phyloP scores from a whole-genome alignment of 2,329 filamentous ascomycete species.

The Cladosporium sp. region DNA sequence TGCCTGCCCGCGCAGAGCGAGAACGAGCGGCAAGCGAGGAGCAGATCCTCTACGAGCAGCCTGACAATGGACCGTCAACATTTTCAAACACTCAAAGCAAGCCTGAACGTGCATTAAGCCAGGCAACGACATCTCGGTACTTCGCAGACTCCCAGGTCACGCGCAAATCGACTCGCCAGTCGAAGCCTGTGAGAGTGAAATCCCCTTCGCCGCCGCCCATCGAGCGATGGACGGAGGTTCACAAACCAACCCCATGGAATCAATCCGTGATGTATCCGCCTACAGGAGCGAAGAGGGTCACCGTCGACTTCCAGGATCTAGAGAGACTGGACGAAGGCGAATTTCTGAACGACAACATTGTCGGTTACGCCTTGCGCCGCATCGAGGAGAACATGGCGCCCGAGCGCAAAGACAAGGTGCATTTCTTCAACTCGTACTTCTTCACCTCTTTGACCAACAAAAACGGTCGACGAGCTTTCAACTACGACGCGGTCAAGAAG shows the following conservation, averaged over 20 bases:
- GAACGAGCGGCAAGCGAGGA: neutral
- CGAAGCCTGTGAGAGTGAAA: slow-evolving; percentile 11
- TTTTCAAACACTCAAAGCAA: neutral
- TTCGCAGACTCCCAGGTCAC: neutral
- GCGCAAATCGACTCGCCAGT: slow-evolving; percentile 17
- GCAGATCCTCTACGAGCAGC: neutral
- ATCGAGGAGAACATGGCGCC: slow-evolving; percentile 26
- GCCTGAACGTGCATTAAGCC: neutral
- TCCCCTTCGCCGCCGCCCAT: slow-evolving; percentile 13
- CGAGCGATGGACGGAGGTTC: slow-evolving; percentile 19
- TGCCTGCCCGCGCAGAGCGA: neutral
- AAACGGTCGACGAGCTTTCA: slow-evolving; percentile 54
- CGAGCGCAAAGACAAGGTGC: slow-evolving; percentile 52
- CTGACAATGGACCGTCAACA: neutral
- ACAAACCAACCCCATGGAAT: slow-evolving; percentile 23
- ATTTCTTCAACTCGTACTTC: slow-evolving; percentile 92
- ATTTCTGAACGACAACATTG: slow-evolving; percentile 87
- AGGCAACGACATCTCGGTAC: neutral
- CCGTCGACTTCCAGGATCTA: slow-evolving; percentile 67
- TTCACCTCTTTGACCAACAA: slow-evolving; percentile 64
- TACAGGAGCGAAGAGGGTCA: slow-evolving; percentile 54
- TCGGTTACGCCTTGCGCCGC: slow-evolving; percentile 73
- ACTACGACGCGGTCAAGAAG: slow-evolving; percentile 75
- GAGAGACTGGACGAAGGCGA: slow-evolving; percentile 72
- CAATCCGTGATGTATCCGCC: slow-evolving; percentile 56